These are phyloP conservation scores for Starmera stellimalicola DNA, from an alignment of 1,139 yeast species.

Conservation along the genomic window DNA sequence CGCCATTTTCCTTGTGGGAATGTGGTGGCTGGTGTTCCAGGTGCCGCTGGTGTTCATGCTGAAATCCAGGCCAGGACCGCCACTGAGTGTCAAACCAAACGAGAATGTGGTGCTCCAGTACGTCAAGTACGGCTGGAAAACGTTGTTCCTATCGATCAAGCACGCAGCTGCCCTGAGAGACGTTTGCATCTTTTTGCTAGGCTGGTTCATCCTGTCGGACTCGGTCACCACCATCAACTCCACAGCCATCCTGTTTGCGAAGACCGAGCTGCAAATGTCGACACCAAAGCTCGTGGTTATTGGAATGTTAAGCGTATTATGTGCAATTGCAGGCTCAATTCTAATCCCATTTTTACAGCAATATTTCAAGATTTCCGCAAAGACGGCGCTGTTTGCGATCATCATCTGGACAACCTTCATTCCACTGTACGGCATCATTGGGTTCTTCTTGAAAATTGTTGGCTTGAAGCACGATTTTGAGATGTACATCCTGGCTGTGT, in stretches of 20 bases:
- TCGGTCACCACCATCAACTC: constrained; percentile 66
- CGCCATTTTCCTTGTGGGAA: constrained; percentile 50
- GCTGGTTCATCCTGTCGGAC: constrained; percentile 66
- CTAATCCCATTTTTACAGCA: constrained; percentile 39
- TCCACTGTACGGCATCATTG: constrained; percentile 57
- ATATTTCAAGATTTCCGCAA: constrained; percentile 30
- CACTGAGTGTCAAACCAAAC: constrained; percentile 13
- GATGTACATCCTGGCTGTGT: constrained; percentile 52
- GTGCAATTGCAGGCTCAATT: constrained; percentile 56
- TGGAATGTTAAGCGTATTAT: constrained; percentile 51
- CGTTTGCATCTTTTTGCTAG: constrained; percentile 47
- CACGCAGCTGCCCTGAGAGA: constrained; percentile 51
- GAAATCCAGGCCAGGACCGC: constrained; percentile 32
- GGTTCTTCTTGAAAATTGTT: constrained; percentile 38
- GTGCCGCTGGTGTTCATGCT: constrained; percentile 42
- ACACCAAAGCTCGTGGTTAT: constrained; percentile 51
- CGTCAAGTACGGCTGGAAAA: constrained; percentile 48
- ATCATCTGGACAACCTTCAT: constrained; percentile 53
- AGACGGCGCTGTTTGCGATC: constrained; percentile 37
- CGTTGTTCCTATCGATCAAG: constrained; percentile 39
- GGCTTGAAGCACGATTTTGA: constrained; percentile 55
- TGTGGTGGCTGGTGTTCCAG: constrained; percentile 67
- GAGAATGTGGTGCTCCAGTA: constrained; percentile 22
- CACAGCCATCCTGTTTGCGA: constrained; percentile 63
- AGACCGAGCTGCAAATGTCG: constrained; percentile 53